These are phyloP conservation scores for Dioscorea dumetorum DNA, from an alignment of 106 monocot species.

Conservation along the genomic window DNA sequence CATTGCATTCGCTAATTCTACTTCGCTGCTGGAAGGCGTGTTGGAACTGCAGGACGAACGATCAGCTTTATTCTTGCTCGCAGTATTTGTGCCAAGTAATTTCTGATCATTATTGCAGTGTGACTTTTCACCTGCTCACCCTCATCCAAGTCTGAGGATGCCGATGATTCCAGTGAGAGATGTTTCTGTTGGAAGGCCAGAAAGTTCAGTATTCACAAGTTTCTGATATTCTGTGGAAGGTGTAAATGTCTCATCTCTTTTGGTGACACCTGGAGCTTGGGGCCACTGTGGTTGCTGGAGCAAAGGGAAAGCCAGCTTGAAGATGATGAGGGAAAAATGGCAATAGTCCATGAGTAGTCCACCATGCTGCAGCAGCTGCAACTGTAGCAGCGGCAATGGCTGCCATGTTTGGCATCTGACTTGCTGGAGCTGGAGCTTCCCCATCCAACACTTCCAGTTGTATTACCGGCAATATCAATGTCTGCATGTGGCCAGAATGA, in stretches of 20 bases:
- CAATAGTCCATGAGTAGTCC: slow-evolving; percentile 69
- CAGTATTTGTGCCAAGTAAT: slow-evolving; percentile 10
- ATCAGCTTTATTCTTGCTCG: slow-evolving; percentile 40
- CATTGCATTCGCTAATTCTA: slow-evolving; percentile 25
- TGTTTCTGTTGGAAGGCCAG: not conserved
- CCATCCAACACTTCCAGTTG: slow-evolving; percentile 9
- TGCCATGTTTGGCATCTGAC: slow-evolving; percentile 33
- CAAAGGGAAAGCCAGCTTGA: slow-evolving; percentile 43
- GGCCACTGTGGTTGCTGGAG: slow-evolving; percentile 21
- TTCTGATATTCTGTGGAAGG: slow-evolving; percentile 4
- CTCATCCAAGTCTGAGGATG: slow-evolving; percentile 28
- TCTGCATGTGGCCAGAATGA: slow-evolving; percentile 60
- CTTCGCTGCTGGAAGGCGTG: slow-evolving; percentile 68
- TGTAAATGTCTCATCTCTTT: slow-evolving; percentile 6
- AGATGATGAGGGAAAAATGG: slow-evolving; percentile 41
- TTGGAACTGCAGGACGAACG: slow-evolving; percentile 82
- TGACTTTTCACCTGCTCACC: slow-evolving; percentile 12
- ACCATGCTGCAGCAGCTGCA: slow-evolving; percentile 91
- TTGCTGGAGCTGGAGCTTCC: slow-evolving; percentile 18
- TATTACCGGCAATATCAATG: not conserved
- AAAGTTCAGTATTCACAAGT: slow-evolving; percentile 9
- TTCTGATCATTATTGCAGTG: slow-evolving; percentile 8
- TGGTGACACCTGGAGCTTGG: slow-evolving; percentile 4
- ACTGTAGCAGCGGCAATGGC: slow-evolving; percentile 78
- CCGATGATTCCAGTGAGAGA: slow-evolving; percentile 11